A percentile compares a stretch with the other conserved stretches of the same genome.
These are phyloP conservation scores for Waltergamsia citrina DNA, from an alignment of 2,329 filamentous ascomycete species.

Conservation along the genomic window DNA sequence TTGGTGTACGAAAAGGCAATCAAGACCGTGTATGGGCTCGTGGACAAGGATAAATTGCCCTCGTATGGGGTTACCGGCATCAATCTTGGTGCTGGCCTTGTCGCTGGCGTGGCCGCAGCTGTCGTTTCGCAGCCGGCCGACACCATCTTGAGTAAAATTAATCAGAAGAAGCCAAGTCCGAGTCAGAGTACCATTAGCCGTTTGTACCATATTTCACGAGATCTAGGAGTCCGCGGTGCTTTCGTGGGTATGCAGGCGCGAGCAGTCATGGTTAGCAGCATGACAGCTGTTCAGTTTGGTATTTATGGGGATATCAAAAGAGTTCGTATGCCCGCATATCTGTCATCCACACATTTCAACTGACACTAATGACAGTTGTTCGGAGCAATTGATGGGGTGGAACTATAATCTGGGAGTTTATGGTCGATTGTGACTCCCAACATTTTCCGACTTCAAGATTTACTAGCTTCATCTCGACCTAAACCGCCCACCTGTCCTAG, in stretches of 20 bases:
- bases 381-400: no score
- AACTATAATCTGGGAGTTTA: no score
- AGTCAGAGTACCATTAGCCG: slow-evolving; percentile 67
- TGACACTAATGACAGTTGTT: no score
- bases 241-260: slow-evolving; percentile 66
- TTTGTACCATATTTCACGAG: slow-evolving; percentile 70
- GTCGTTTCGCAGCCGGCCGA: slow-evolving; percentile 74
- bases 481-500: no score
- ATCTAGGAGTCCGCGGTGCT: slow-evolving; percentile 63
- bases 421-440: no score
- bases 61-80: slow-evolving; percentile 57
- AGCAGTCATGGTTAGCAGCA: slow-evolving; percentile 42
- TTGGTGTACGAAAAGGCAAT: slow-evolving; percentile 75
- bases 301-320: slow-evolving; percentile 71
- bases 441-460: no score
- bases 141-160: slow-evolving; percentile 81
- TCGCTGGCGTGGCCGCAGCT: slow-evolving; percentile 61
- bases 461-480: no score
- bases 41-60: slow-evolving; percentile 59
- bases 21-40: slow-evolving; percentile 51
- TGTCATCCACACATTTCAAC: no score
- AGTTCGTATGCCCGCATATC: slow-evolving; percentile 15
- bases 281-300: slow-evolving; percentile 67
- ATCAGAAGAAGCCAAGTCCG: slow-evolving; percentile 72
- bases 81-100: slow-evolving; percentile 48